A percentile compares a stretch with the other conserved stretches of the same genome.
Conservation (phyloP, 306 rosid genomes). For the Glycine tomentella region DNA sequence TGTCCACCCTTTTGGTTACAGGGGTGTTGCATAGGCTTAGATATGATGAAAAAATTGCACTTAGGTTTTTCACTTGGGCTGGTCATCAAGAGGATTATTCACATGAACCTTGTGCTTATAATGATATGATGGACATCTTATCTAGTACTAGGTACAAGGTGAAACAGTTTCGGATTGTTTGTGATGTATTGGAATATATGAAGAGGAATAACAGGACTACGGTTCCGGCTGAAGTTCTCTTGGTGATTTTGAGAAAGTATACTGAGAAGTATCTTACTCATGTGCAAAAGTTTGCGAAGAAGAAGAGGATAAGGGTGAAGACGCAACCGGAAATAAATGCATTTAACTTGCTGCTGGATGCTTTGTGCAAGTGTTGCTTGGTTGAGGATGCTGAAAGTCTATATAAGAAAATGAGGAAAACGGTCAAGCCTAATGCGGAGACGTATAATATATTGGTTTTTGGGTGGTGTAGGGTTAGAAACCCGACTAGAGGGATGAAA, state of each 20-base stretch:
- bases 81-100: constrained; percentile 76
- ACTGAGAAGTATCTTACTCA: constrained; percentile 78
- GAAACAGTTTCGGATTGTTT: constrained; percentile 86
- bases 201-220: constrained; percentile 72
- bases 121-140: constrained; percentile 84
- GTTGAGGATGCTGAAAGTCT: constrained; percentile 78
- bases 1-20: constrained; percentile 74
- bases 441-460: constrained; percentile 78
- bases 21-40: constrained; percentile 70
- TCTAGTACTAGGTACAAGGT: constrained; percentile 79
- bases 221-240: constrained; percentile 72
- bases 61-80: constrained; percentile 90
- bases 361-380: constrained; percentile 86
- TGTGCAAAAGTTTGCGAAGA: constrained; percentile 87
- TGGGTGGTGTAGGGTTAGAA: constrained; percentile 97
- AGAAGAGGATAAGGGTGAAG: constrained; percentile 81
- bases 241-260: constrained; percentile 72
- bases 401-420: constrained; percentile 70
- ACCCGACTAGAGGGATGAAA: constrained; percentile 76
- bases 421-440: constrained; percentile 69
- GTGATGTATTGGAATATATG: constrained; percentile 86
- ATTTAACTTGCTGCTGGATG: constrained; percentile 78
- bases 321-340: constrained; percentile 88
- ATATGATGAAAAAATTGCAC: constrained; percentile 85
- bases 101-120: constrained; percentile 72